These are phyloP conservation scores for Carex littledalei DNA, from an alignment of 176 grass and related monocot genomes.

Conservation along the genomic window DNA sequence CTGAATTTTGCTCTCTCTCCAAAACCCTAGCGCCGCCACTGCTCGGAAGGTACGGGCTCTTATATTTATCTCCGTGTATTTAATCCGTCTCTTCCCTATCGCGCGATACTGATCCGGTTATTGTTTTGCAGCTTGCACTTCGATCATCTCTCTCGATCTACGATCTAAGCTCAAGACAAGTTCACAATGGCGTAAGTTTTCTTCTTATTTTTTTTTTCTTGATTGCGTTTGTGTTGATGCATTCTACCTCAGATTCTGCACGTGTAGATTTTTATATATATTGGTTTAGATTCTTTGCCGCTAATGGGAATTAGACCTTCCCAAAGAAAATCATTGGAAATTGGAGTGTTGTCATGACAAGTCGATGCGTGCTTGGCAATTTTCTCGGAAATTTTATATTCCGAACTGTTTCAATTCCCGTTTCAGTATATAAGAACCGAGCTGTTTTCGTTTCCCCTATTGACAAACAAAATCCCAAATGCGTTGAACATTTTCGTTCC, in stretches of 20 bases:
- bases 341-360: neutral
- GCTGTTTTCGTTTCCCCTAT: neutral
- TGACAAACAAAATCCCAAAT: neutral
- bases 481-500: too few relatives aligned
- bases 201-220: neutral
- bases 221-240: neutral
- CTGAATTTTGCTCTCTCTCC: neutral
- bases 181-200: constrained; percentile 21
- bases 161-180: neutral
- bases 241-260: neutral
- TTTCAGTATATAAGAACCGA: neutral
- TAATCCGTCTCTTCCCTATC: too few relatives aligned
- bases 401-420: neutral
- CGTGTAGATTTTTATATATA: neutral
- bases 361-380: neutral
- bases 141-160: neutral
- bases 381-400: neutral
- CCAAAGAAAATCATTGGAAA: neutral
- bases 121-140: neutral
- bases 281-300: neutral
- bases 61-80: neutral
- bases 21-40: constrained; percentile 27
- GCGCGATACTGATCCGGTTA: neutral
- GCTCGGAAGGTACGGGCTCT: neutral
- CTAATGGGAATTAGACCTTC: neutral